These are phyloP conservation scores for Brassica napus DNA, from an alignment of 345 rosid genomes.

Conservation along the genomic window DNA sequence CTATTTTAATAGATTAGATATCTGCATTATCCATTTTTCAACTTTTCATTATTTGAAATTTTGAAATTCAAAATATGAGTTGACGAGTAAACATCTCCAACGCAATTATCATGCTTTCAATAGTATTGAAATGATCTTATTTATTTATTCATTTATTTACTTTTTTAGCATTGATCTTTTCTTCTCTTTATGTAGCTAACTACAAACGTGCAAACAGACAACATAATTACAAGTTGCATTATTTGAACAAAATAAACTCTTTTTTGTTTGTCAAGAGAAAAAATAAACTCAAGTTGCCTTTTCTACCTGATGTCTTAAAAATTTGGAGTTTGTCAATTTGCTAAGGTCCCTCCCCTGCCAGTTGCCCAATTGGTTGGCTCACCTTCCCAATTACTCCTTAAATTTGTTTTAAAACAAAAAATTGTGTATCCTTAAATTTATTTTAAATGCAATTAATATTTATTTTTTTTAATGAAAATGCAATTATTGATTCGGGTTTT, in stretches of 20 bases:
- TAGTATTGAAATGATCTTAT: background rate
- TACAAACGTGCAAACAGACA: constrained; percentile 40
- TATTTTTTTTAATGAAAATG: too few species aligned
- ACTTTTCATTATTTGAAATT: constrained; percentile 11
- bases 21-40: background rate
- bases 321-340: constrained; percentile 16
- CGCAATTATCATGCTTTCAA: constrained; percentile 20
- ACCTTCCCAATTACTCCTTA: background rate
- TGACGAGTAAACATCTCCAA: background rate
- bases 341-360: constrained; percentile 9
- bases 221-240: constrained; percentile 34
- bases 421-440: too few species aligned
- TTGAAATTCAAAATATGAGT: constrained; percentile 17
- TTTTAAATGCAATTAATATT: too few species aligned
- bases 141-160: background rate
- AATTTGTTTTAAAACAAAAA: too few species aligned
- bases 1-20: too few species aligned
- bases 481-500: too few species aligned
- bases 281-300: constrained; percentile 22
- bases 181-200: constrained; percentile 21
- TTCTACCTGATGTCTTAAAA: constrained; percentile 20
- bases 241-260: constrained; percentile 10
- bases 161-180: constrained; percentile 22
- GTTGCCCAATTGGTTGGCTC: constrained; percentile 20
- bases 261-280: background rate